Evolutionary conservation across 23 red algal genomes (phyloP).

Genomic region (Chondrus crispus): DNA sequence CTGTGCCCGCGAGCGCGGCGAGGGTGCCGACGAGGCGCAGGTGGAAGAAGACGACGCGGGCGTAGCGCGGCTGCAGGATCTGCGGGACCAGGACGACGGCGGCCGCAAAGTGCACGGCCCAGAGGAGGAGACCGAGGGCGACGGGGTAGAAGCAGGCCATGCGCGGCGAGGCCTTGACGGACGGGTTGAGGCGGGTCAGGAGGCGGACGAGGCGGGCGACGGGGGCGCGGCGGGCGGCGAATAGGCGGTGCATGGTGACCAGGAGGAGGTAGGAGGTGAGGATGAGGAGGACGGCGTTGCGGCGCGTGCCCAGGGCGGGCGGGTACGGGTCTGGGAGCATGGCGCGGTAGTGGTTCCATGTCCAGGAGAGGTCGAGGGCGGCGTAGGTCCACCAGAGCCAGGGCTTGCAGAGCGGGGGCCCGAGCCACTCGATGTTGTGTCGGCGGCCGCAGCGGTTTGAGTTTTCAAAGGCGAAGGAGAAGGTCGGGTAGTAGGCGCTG

Average conservation of each 20-base stretch:
- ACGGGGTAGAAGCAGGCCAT: not conserved
- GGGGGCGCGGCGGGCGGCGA: not conserved
- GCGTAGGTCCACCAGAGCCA: constrained; percentile 93
- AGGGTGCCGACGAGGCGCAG: not conserved
- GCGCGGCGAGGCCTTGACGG: not conserved
- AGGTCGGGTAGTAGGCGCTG: constrained; percentile 66
- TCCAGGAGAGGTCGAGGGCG: constrained; percentile 73
- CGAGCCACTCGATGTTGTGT: constrained; percentile 80
- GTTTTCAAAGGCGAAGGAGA: constrained; percentile 53
- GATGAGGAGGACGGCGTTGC: not conserved
- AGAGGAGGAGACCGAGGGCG: not conserved
- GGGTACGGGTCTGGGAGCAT: constrained; percentile 47
- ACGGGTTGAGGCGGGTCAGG: not conserved
- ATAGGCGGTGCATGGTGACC: not conserved
- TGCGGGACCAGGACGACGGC: not conserved
- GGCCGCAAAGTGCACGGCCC: not conserved
- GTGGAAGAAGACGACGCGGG: not conserved
- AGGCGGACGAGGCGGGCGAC: not conserved
- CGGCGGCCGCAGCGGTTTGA: constrained; percentile 49
- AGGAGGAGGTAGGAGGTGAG: not conserved
- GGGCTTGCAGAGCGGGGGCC: constrained; percentile 77
- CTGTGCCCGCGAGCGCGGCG: not conserved
- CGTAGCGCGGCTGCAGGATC: not conserved
- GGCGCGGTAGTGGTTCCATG: constrained; percentile 67
- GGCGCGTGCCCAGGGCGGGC: not conserved